Conservation (phyloP, 345 rosid species). For the Populus alba region DNA sequence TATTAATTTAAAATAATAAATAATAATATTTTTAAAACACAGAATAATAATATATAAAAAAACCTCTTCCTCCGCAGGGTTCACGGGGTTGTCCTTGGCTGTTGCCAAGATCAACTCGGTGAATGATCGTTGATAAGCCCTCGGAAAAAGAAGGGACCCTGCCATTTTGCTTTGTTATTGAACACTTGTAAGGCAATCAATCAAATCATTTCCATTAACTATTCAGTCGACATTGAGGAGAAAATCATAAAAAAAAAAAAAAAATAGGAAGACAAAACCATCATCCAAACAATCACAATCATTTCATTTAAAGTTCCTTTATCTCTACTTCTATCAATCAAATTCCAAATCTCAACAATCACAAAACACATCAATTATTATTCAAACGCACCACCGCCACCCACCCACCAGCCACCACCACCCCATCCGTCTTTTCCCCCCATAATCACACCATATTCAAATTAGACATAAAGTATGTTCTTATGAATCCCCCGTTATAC, state of each 20-base stretch:
- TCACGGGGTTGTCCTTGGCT: too few relatives aligned
- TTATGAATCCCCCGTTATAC: neutral
- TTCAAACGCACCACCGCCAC: neutral
- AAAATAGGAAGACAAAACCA: too few relatives aligned
- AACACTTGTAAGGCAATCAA: neutral
- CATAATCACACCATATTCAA: neutral
- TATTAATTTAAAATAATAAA: too few relatives aligned
- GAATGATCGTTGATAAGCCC: neutral
- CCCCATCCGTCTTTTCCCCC: neutral
- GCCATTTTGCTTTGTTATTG: neutral
- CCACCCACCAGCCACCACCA: neutral
- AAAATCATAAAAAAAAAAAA: too few relatives aligned
- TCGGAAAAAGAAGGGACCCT: neutral
- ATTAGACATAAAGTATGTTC: neutral
- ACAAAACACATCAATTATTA: neutral
- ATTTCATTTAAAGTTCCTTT: neutral
- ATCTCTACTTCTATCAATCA: neutral
- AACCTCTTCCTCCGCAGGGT: too few relatives aligned
- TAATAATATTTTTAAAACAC: too few relatives aligned
- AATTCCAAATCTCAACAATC: neutral
- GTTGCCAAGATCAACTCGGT: neutral
- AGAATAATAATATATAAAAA: too few relatives aligned
- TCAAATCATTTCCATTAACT: too few relatives aligned
- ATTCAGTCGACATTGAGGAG: too few relatives aligned
- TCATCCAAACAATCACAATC: too few relatives aligned